Evolutionary conservation across 2,329 filamentous ascomycete genomes (phyloP), one percentile per base, ranked within the genome.

Genomic region (Xylariaceae sp.): DNA sequence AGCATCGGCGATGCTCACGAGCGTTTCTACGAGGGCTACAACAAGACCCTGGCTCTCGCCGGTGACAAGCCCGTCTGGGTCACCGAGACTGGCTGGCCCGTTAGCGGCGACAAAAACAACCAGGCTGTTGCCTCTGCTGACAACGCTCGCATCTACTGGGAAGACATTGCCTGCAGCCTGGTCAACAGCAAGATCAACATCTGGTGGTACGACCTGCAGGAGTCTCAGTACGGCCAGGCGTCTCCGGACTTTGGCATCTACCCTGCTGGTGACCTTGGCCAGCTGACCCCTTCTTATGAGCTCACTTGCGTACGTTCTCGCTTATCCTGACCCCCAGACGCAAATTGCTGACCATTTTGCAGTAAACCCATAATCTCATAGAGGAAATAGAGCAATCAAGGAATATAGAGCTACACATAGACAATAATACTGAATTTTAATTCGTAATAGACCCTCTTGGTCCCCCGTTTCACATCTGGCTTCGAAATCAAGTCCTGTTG

Each of bases 61-160:
- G 89, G 42, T 26, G 49, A 41, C 29, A 55, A 55, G 41, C 56
- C 56, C 41, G 56, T 97, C 19, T 94, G 91, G 64, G 80, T 76
- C 32, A 74, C 72, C 8, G 75, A 79, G 65, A 77, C 73, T 16
- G 76, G 76, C 41, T 80, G 74, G 74, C 76, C 77, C 29, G 65
- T 70, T n/a, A 54, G 57, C 16, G 77, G 77, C 22, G 52, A 64
- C 16, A 68, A 62, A 24, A 59, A 63, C 43, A 68, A 66, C 39
- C 49, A 62, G 42, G 73, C 73, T 38, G 65, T 74, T 15, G 56
- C 77, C 22, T 69, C 56, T 33, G 55, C 69, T 18, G 61, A 64
- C 11, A 79, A 78, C 47, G 72, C 75, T 40, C 51, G 55, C 30
- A 50, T 39, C 40, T 62, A 61, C 56, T 62, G 59, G 59, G 44